Evolutionary conservation across 73 alveolate genomes (phyloP), one percentile per base, ranked within the genome.

Genomic region (Durusdinium trenchii): DNA sequence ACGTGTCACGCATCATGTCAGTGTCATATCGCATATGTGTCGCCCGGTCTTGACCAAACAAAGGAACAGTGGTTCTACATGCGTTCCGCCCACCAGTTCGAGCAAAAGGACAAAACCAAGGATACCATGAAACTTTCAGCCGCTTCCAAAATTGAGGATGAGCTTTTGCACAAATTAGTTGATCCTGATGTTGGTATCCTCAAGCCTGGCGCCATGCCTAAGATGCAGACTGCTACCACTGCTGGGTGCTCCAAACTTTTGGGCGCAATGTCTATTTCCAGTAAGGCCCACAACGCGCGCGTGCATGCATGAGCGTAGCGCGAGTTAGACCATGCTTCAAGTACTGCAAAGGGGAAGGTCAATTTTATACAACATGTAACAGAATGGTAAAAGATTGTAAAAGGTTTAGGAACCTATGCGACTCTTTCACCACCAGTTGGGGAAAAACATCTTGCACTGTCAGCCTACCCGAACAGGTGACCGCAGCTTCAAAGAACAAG

Each of bases 61-160:
- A 36, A 73, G 85, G 85, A 73, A 6, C 6, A 48, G 6, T 73
- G 85, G 85, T 73, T n/a, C 36, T 73, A 73, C 85, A 73, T 73
- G 85, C 48, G 52, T 48, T 7, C 18, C 30, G 85, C 36, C 48
- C 30, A 6, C 30, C 26, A 67, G 51, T 26, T 73, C 18, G 51
- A 73, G 30, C 85, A 73, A 38, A 7, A 38, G 52, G 30, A 73
- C 85, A 26, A 6, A 51, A 51, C 36, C 6, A 7, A 6, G 48
- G 85, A 73, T 18, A 38, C 23, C 10, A 36, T 51, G 30, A 73
- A 6, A 6, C 51, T 73, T 23, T 7, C 6, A 7, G 85, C 52
- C 9, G 7, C 20, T 4, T 12, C 85, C 28, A 6, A 28, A 26
- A 16, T 73, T 6, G 51, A 73, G 30, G 51, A 73, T 26, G 85